Evolutionary conservation across 2,329 filamentous ascomycete species (phyloP).

Genomic region (Apiospora hydei): DNA sequence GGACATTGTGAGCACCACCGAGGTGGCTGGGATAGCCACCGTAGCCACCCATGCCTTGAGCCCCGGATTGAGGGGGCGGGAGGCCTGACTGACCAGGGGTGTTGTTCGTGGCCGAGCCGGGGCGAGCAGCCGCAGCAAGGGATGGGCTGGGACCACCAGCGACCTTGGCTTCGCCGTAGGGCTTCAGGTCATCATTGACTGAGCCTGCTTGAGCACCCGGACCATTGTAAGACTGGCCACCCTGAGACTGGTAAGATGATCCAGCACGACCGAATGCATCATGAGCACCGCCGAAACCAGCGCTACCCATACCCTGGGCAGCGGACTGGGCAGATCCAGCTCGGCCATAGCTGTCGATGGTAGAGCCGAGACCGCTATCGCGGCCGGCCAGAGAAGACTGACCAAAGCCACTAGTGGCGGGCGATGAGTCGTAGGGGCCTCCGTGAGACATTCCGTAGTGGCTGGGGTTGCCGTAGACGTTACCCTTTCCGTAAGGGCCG

Average conservation of each 20-base stretch:
- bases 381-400: constrained; percentile 61
- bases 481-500: constrained; percentile 62
- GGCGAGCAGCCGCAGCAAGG: constrained; percentile 61
- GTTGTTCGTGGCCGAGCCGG: constrained; percentile 66
- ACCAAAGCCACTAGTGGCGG: constrained; percentile 57
- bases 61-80: constrained; percentile 61
- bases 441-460: constrained; percentile 64
- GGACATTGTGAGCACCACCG: constrained; percentile 59
- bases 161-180: constrained; percentile 63
- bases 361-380: constrained; percentile 57
- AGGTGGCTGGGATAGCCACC: constrained; percentile 63
- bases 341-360: constrained; percentile 62
- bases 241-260: constrained; percentile 62
- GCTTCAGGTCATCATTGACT: constrained; percentile 63
- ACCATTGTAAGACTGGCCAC: constrained; percentile 60
- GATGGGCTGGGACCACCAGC: constrained; percentile 63
- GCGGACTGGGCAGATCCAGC: constrained; percentile 57
- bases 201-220: constrained; percentile 55
- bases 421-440: constrained; percentile 63
- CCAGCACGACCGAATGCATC: constrained; percentile 62
- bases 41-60: constrained; percentile 62
- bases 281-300: constrained; percentile 61
- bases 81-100: constrained; percentile 60
- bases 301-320: constrained; percentile 57
- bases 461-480: constrained; percentile 61